Conservation (phyloP, 225 moss, liverwort and hornwort species). For the Climacium dendroides region DNA sequence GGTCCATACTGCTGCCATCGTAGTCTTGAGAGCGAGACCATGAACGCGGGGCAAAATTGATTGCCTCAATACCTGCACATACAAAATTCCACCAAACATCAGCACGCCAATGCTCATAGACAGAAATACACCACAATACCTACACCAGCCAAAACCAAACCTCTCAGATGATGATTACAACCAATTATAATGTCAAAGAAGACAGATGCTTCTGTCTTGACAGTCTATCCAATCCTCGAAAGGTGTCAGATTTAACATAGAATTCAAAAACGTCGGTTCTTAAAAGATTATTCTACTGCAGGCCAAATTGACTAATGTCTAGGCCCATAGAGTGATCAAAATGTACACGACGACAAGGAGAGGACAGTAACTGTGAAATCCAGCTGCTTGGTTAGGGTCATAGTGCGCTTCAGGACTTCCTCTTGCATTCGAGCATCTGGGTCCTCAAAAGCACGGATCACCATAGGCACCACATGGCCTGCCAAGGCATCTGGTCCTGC, state of each 20-base stretch:
- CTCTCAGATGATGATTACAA: not conserved
- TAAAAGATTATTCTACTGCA: not conserved
- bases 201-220: not conserved
- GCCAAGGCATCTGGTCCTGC: conserved; percentile 81
- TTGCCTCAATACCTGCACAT: conserved; percentile 74
- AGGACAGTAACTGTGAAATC: conserved; percentile 66
- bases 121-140: not conserved
- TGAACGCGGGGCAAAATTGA: conserved; percentile 85
- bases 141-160: not conserved
- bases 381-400: conserved; percentile 85
- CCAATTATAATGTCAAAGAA: not conserved
- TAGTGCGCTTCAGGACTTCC: conserved; percentile 85
- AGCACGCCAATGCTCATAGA: not conserved
- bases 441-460: conserved; percentile 94
- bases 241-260: not conserved
- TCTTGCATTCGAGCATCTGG: conserved; percentile 99
- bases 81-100: not conserved
- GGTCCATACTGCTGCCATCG: conserved; percentile 79
- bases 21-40: conserved; percentile 86
- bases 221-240: not conserved
- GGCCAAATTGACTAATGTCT: not conserved
- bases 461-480: conserved; percentile 81
- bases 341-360: not conserved
- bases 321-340: not conserved
- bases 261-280: not conserved